Base-by-base conservation (phyloP, 2,329 filamentous ascomycete species). In the Fusarium sp. region DNA sequence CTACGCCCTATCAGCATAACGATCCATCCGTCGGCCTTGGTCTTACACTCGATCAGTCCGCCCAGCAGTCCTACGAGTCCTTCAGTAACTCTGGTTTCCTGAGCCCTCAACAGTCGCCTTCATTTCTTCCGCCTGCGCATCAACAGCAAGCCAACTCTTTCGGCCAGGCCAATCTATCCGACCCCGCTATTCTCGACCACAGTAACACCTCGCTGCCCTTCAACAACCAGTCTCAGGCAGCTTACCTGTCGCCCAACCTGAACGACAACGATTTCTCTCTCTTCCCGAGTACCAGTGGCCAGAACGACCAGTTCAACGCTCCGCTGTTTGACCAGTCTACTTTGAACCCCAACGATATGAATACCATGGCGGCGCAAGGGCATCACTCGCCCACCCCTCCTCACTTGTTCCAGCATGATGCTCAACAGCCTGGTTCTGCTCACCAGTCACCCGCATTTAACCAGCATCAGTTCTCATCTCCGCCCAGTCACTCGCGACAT, bases 241-340 rank as follows among this genome's bases (percentile, higher is more conserved):
- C 76, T 72, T 88, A 85, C 69, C 76, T 90, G 44, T 81, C 84
- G 44, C 78, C 85, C 20, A 86, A 84, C 68, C 86, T 88, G 67
- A 81, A 81, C 76, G 81, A 83, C 74, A 81, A 81, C 65, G 89
- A 92, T 80, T 91, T 91, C 77, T 87, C 88, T 52, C 84, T 92
- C 73, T 93, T 92, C 75, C 86, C 89, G 6, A 78, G 84, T 11
- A 81, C 84, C 52, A 82, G 84, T 71, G 82, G 84, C 61, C 82
- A 80, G 52, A 82, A 84, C 67, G 86, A 89, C 67, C 87, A 88
- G 75, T 88, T 90, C 75, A 88, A 88, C 74, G 80, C 88, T 15
- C 86, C 90, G 24, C 83, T 90, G 65, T 91, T 92, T 64, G 84
- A 85, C 67, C 82, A 81, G 59, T 62, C 79, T 32, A 78, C 80